These are phyloP conservation scores for Neurospora pannonica DNA, from an alignment of 495 filamentous ascomycete species.

Conservation along the genomic window DNA sequence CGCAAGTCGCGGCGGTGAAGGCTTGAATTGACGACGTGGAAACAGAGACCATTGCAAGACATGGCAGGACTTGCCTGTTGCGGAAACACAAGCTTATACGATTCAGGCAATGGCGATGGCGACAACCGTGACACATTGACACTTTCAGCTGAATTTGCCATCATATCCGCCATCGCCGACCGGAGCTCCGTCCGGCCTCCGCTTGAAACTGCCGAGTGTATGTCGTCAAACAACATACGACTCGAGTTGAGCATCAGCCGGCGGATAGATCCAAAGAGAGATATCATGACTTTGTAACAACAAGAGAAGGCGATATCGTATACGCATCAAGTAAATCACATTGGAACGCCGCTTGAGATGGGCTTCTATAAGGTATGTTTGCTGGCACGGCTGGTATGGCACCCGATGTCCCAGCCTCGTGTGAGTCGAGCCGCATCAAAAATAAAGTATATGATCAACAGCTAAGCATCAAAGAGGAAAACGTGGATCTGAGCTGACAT, in stretches of 20 bases:
- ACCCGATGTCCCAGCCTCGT: background rate
- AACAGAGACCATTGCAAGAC: background rate
- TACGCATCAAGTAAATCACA: background rate
- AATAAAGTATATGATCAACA: background rate
- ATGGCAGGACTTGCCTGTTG: background rate
- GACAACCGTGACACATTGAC: background rate
- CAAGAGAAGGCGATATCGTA: background rate
- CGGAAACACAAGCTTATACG: background rate
- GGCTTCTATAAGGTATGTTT: background rate
- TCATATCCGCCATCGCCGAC: background rate
- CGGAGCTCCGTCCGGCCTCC: background rate
- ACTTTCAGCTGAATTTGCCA: background rate
- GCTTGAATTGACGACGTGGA: background rate
- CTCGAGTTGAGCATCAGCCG: background rate
- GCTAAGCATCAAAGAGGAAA: background rate
- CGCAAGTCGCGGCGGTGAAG: background rate
- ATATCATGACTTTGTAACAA: background rate
- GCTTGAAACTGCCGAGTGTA: background rate
- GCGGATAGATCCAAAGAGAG: background rate
- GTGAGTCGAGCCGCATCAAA: background rate
- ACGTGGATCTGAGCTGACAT: background rate
- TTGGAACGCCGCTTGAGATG: background rate
- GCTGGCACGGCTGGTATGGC: background rate
- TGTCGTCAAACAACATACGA: background rate
- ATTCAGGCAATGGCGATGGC: background rate